Evolutionary conservation across 2,329 filamentous ascomycete genomes (phyloP), one percentile per base, ranked within the genome.

Genomic region (Fusarium verrucosum): DNA sequence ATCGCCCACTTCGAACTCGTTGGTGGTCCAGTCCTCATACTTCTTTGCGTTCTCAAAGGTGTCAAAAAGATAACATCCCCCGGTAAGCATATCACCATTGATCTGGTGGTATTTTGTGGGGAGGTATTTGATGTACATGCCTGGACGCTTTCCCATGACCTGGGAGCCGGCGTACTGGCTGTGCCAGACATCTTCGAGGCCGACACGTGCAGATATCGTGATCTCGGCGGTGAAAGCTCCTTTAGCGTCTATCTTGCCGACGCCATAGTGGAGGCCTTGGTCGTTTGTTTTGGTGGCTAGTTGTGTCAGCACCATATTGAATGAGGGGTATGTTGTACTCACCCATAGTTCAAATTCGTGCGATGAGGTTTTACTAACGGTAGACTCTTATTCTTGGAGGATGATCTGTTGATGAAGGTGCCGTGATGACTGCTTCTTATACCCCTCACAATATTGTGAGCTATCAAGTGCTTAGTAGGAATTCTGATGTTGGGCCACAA

Each of bases 51-150:
- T 53, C 1, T 68, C 45, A 4, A 50, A 5, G 0, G 66, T 69
- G 13, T 55, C 46, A 17, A 69, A 69, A 2, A 69, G 42, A 13
- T 69, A 69, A 1, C 41, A 28, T 8, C 66, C 66, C 4, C 67
- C 67, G 0, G 66, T 66, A 1, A 70, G 46, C 35, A 68, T 20
- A 3, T 65, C 52, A 1, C 67, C 67, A 2, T 51, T 70, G 38
- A 69, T 41, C 16, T 55, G 49, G 22, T 69, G 57, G 22, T 54
- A 69, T 6, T 58, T 62, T 2, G 50, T 47, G 0, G 64, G 54
- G 0, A 69, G 9, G 9, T 69, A 69, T 17, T 69, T 69, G 7
- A 69, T 50, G 20, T 69, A 68, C 61, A 69, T 70, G 1, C 67
- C 67, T 1, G 54, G 52, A 1, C 67, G 46, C 8, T 56, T 49